Evolutionary conservation across 441 rosid species (phyloP), one percentile per base, ranked within the genome.

Genomic region (Erodium texanum): DNA sequence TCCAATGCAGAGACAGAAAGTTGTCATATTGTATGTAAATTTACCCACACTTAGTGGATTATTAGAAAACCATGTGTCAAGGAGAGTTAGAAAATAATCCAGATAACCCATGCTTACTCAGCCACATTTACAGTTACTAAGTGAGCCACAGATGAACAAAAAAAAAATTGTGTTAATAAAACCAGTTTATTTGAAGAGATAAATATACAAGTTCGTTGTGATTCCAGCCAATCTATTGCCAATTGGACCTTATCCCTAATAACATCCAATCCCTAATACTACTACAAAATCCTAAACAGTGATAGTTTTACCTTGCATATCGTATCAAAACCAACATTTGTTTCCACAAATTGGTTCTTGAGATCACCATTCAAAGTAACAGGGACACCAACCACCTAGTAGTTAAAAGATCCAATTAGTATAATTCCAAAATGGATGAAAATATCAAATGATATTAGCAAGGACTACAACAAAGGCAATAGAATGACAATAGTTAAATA

Each of bases 281-380:
- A 50, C 58, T 15, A 50, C 20, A 48, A 50, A 50, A 50, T 50
- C 58, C 58, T 50, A 50, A 50, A 50, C 20, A 50, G 6, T 50
- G 20, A 50, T 50, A 50, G 58, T 14, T 24, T 62, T 85, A 94
- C 99, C 97, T 94, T 90, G 82, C 98, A 90, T 52, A 88, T 82
- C 61, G 99, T 94, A 81, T 94, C 99, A 83, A 94, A 94, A 61
- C 99, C 98, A 81, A 94, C 96, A 76, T 94, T 82, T 15, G 92
- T 80, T 84, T 94, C 99, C 68, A 94, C 99, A 78, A 90, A 94
- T 66, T 92, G 98, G 81, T 94, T 92, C 86, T 84, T 94, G 67
- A 94, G 92, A 83, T 94, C 99, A 78, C 99, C 99, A 73, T 94
- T 92, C 67, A 85, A 77, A 66, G 99, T 94, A 67, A 94, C 99